Base-by-base conservation (phyloP, 805 yeast genomes). In the Myxozyma geophila region DNA sequence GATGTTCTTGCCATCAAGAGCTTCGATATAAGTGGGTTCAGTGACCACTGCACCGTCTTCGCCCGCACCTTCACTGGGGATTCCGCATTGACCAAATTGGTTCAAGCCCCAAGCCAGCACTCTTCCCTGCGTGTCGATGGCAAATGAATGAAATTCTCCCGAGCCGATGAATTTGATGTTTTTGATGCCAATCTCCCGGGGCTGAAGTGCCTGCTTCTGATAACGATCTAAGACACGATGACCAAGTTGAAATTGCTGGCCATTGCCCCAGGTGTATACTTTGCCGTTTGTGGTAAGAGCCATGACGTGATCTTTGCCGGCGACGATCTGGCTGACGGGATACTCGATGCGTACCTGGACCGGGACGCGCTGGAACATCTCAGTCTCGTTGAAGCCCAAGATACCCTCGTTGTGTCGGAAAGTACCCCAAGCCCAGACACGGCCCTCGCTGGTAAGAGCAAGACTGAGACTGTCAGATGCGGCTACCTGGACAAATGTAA, bases 201-300 rank as follows among this genome's bases (percentile, higher is more conserved):
- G 96, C 65, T 87, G 92, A 59, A 90, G 80, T 1, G 91, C 85
- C 64, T 85, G 83, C 72, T 82, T 82, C 76, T 89, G 83, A 70
- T 87, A 90, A 77, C 90, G 89, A 77, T 85, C 98, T 76, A 87
- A 73, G 59, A 92, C 85, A 72, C 87, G 87, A 73, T 97, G 84
- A 23, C 98, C 99, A 69, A 95, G 81, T 78, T 95, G 98, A 76
- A 81, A 86, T 73, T 90, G 96, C 72, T 92, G 96, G 33, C 98
- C 97, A 74, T 90, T 89, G 70, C 99, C 99, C 99, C 99, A 95
- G 0, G 98, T 92, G 73, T 83, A 91, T 1, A 92, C 98, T 59
- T 86, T 81, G 62, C 99, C 99, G 72, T 85, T 87, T 33, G 84
- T 79, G 74, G 92, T 96, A 43, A 95, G 79, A 28, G 96, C 95